These are phyloP conservation scores for Mycosarcoma maydis DNA, from an alignment of 1,284 basidiomycete genomes.

Conservation along the genomic window DNA sequence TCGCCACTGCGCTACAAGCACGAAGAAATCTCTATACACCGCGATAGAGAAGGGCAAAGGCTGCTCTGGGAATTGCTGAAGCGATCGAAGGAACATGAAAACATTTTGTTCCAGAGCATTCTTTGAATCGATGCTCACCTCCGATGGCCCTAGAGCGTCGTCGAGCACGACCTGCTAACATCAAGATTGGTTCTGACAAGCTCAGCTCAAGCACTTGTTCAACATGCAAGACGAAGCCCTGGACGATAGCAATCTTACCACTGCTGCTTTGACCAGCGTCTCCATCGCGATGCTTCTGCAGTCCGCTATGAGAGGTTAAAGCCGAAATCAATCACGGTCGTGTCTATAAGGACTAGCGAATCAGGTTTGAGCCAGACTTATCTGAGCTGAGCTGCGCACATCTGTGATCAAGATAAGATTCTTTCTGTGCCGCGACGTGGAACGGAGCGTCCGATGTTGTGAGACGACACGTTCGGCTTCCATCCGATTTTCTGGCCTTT, in stretches of 20 bases:
- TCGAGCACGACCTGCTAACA: conserved; percentile 14
- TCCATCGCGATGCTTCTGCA: conserved; percentile 1
- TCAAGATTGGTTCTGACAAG: too few relatives aligned
- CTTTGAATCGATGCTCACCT: neutral
- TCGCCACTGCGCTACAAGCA: conserved; percentile 21
- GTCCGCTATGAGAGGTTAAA: neutral
- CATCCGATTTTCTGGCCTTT: too few relatives aligned
- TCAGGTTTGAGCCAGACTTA: too few relatives aligned
- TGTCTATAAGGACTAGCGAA: too few relatives aligned
- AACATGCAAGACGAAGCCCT: too few relatives aligned
- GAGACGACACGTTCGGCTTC: too few relatives aligned
- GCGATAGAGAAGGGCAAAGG: conserved; percentile 13
- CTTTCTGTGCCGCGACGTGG: too few relatives aligned
- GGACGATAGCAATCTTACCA: conserved; percentile 18
- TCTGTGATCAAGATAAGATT: too few relatives aligned
- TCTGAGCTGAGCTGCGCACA: too few relatives aligned
- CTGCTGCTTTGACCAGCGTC: conserved; percentile 24
- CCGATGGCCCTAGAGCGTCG: neutral
- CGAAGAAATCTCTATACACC: conserved; percentile 20
- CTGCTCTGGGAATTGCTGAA: conserved; percentile 10
- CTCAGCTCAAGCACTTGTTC: too few relatives aligned
- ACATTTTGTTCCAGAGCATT: conserved; percentile 4
- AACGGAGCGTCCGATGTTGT: too few relatives aligned
- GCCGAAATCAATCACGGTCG: too few relatives aligned
- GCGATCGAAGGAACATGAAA: conserved; percentile 15